A percentile compares a stretch with the other conserved stretches of the same genome.
Evolutionary conservation across 345 rosid species (phyloP).

Genomic region (Gossypium mustelinum): DNA sequence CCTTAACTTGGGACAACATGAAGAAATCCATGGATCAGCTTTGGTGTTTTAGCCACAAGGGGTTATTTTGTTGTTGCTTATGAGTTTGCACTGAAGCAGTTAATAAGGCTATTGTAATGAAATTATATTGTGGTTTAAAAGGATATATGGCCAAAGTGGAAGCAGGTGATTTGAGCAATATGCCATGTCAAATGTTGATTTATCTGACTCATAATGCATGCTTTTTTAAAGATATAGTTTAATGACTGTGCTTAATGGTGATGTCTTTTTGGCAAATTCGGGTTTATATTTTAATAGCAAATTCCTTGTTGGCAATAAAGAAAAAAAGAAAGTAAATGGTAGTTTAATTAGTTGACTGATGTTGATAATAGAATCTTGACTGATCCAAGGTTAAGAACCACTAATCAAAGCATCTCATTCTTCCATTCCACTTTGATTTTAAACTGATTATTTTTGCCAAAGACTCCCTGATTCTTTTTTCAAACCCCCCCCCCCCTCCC

Average conservation of each 20-base stretch:
- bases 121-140: not conserved
- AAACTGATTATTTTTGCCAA: too few relatives aligned
- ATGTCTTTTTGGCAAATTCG: slow-evolving; percentile 8
- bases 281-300: slow-evolving; percentile 8
- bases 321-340: slow-evolving; percentile 9
- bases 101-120: too few relatives aligned
- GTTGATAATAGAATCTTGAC: slow-evolving; percentile 33
- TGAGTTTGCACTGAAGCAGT: too few relatives aligned
- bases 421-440: slow-evolving; percentile 18
- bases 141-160: slow-evolving; percentile 16
- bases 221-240: slow-evolving; percentile 11
- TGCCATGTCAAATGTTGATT: slow-evolving; percentile 16
- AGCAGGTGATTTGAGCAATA: slow-evolving; percentile 23
- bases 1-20: too few relatives aligned
- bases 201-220: slow-evolving; percentile 23
- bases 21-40: too few relatives aligned
- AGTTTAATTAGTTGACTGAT: slow-evolving; percentile 30
- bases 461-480: not conserved
- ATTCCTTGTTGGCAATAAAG: not conserved
- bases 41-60: too few relatives aligned
- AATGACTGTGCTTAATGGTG: slow-evolving; percentile 20
- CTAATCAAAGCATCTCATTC: slow-evolving; percentile 42
- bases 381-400: slow-evolving; percentile 26
- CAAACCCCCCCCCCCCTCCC: not conserved
- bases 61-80: not conserved